These are phyloP conservation scores for Acanthamoeba castellanii DNA, from an alignment of 208 protist species.

Conservation along the genomic window DNA sequence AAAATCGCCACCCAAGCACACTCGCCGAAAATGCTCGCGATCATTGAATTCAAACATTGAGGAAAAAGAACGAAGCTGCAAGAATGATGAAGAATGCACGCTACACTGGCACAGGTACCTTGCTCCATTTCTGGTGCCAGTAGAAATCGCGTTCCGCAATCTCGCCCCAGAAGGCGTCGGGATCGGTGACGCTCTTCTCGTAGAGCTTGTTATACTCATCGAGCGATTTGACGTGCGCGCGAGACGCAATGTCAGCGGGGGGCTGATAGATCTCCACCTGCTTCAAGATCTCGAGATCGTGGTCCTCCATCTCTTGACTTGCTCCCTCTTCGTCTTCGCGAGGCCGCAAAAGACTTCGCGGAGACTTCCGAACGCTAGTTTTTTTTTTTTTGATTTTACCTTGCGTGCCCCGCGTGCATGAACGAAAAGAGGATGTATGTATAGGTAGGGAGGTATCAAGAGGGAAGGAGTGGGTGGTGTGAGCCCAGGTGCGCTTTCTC, in stretches of 20 bases:
- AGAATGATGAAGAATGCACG: not conserved
- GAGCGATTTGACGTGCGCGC: conserved; percentile 60
- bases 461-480: not conserved
- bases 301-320: not conserved
- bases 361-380: too few relatives aligned
- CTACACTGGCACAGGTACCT: not conserved
- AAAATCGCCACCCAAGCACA: not conserved
- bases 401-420: too few relatives aligned
- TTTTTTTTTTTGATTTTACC: too few relatives aligned
- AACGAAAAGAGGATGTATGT: too few relatives aligned
- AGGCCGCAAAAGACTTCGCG: not conserved
- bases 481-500: not conserved
- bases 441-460: not conserved
- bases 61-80: not conserved
- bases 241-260: not conserved
- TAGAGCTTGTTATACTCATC: conserved; percentile 35
- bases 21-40: not conserved
- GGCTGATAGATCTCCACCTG: conserved; percentile 39
- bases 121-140: conserved; percentile 45
- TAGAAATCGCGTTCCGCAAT: conserved; percentile 66
- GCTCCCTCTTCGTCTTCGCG: not conserved
- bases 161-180: conserved; percentile 66
- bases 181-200: conserved; percentile 55
- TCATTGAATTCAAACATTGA: not conserved
- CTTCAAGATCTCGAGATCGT: conserved; percentile 40